Evolutionary conservation across 345 rosid genomes (phyloP).

Genomic region (Populus ilicifolia): DNA sequence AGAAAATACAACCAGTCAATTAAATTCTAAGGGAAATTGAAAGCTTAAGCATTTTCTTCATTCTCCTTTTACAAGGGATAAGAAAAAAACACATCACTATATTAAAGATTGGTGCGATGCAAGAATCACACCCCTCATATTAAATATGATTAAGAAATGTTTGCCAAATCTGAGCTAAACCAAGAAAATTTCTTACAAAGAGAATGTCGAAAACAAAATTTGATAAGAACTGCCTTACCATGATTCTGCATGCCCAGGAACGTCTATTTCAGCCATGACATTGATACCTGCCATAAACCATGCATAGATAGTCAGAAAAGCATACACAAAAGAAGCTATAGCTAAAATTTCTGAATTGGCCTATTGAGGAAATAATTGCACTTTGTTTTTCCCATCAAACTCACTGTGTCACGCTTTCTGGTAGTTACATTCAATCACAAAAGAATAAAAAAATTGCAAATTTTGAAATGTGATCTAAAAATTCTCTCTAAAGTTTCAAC

Average conservation of each 20-base stretch:
- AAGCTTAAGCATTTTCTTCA: background rate
- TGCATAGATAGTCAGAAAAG: background rate
- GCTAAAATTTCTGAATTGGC: background rate
- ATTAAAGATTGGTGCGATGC: background rate
- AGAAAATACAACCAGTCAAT: background rate
- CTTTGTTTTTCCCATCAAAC: background rate
- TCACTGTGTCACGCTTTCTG: background rate
- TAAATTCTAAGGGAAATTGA: background rate
- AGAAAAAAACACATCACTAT: background rate
- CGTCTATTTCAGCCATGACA: slow-evolving; percentile 91
- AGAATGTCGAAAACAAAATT: background rate
- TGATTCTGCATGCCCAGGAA: slow-evolving; percentile 97
- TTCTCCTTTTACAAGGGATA: background rate
- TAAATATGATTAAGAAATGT: background rate
- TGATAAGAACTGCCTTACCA: slow-evolving; percentile 45
- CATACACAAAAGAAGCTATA: background rate
- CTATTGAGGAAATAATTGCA: background rate
- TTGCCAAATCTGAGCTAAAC: slow-evolving; percentile 3
- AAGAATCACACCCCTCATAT: background rate
- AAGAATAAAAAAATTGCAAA: background rate
- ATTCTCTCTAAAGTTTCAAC: background rate
- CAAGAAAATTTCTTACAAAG: background rate
- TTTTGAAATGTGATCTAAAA: background rate
- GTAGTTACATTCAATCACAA: background rate
- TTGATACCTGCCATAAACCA: slow-evolving; percentile 64